A percentile compares a stretch with the other conserved stretches of the same genome.
These are phyloP conservation scores for Pichia norvegensis DNA, from an alignment of 1,139 yeast species.

Conservation along the genomic window DNA sequence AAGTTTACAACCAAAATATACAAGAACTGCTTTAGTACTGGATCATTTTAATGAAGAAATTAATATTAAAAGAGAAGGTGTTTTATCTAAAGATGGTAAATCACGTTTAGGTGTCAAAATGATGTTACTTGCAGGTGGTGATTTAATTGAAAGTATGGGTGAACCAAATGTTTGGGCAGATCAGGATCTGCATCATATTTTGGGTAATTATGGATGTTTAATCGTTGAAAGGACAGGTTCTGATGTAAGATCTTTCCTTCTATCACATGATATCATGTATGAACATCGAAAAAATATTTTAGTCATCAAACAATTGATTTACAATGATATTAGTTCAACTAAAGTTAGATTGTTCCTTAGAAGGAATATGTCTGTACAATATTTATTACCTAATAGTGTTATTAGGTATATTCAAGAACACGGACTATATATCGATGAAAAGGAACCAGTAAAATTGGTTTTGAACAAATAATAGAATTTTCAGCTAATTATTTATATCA, in stretches of 20 bases:
- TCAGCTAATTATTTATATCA: slow-evolving; percentile 5
- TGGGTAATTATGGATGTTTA: slow-evolving; percentile 92
- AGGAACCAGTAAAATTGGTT: slow-evolving; percentile 92
- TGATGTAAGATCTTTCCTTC: slow-evolving; percentile 84
- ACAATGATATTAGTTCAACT: slow-evolving; percentile 92
- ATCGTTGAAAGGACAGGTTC: slow-evolving; percentile 96
- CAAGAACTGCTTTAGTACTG: slow-evolving; percentile 89
- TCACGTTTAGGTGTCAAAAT: slow-evolving; percentile 64
- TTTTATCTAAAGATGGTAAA: slow-evolving; percentile 60
- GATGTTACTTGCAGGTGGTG: slow-evolving; percentile 97
- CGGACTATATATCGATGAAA: slow-evolving; percentile 70
- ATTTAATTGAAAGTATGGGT: slow-evolving; percentile 97
- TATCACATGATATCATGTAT: slow-evolving; percentile 94
- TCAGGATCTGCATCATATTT: slow-evolving; percentile 85
- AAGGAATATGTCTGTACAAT: slow-evolving; percentile 95
- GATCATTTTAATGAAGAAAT: slow-evolving; percentile 96
- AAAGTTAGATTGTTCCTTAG: slow-evolving; percentile 86
- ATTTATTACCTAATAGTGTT: slow-evolving; percentile 86
- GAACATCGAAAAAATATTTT: slow-evolving; percentile 90
- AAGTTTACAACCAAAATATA: slow-evolving; percentile 81
- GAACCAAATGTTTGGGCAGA: slow-evolving; percentile 99
- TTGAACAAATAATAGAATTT: slow-evolving; percentile 41
- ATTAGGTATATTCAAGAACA: slow-evolving; percentile 93
- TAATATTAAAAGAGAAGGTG: slow-evolving; percentile 83
- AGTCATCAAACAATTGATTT: slow-evolving; percentile 90